These are phyloP conservation scores for Adansonia madagascariensis DNA, from an alignment of 441 rosid genomes.

Conservation along the genomic window DNA sequence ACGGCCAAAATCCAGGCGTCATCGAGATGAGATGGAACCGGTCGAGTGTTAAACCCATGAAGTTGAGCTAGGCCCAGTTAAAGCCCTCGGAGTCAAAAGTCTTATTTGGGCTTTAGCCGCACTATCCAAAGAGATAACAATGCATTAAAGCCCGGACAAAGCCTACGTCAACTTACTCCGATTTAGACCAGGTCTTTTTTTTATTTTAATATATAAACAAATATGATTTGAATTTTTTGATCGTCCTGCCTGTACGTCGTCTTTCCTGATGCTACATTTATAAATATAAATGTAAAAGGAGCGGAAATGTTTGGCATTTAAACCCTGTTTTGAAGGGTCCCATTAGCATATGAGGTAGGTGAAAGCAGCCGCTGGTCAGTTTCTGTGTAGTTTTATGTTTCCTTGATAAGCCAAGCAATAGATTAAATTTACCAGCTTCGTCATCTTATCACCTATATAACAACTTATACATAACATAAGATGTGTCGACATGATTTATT, in stretches of 20 bases:
- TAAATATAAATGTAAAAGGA: not conserved
- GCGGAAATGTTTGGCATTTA: not conserved
- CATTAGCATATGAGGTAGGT: conserved; percentile 15
- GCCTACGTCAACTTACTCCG: not conserved
- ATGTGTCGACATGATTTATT: not conserved
- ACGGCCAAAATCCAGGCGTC: not conserved
- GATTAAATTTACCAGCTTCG: not conserved
- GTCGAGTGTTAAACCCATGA: not conserved
- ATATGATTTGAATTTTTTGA: too few relatives aligned
- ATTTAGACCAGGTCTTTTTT: not conserved
- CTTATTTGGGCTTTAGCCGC: not conserved
- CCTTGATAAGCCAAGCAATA: not conserved
- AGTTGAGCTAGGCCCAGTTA: not conserved
- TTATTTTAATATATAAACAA: too few relatives aligned
- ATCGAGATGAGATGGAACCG: not conserved
- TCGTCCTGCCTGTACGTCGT: too few relatives aligned
- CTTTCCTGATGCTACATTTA: not conserved
- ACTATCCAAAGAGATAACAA: not conserved
- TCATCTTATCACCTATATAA: not conserved
- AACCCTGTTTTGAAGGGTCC: not conserved
- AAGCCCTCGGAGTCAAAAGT: not conserved
- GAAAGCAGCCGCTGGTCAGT: conserved; percentile 17
- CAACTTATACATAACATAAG: not conserved
- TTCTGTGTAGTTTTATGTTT: not conserved
- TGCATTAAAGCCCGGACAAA: not conserved